phyloP scores from a whole-genome alignment of 805 yeast genomes.

The Saturnispora gosingensis region DNA sequence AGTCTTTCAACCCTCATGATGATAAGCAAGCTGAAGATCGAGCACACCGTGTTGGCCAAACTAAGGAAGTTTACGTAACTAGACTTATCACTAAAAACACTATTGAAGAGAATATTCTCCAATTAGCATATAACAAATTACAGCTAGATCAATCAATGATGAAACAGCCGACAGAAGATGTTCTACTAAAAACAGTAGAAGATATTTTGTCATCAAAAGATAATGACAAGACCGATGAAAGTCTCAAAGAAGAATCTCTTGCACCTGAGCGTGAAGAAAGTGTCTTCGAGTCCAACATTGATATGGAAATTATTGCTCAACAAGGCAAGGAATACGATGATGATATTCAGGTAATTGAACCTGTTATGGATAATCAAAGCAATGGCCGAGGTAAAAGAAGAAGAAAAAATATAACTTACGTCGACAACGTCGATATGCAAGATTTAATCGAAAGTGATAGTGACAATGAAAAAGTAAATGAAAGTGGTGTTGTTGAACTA shows the following conservation, averaged over 20 bases:
- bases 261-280: not conserved
- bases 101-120: slow-evolving; percentile 82
- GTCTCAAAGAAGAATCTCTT: not conserved
- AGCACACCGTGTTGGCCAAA: slow-evolving; percentile 62
- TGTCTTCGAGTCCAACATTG: slow-evolving; percentile 9
- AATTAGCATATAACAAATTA: slow-evolving; percentile 80
- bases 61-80: slow-evolving; percentile 60
- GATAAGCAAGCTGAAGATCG: slow-evolving; percentile 98
- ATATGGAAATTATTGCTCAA: not conserved
- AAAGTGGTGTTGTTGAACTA: slow-evolving; percentile 1
- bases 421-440: slow-evolving; percentile 6
- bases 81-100: slow-evolving; percentile 65
- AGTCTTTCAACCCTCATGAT: slow-evolving; percentile 95
- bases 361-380: not conserved
- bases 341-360: not conserved
- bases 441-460: slow-evolving; percentile 7
- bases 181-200: slow-evolving; percentile 42
- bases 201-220: slow-evolving; percentile 9
- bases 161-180: slow-evolving; percentile 41
- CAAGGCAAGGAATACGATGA: not conserved
- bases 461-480: not conserved
- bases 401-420: slow-evolving; percentile 9
- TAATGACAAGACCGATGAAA: not conserved
- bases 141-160: slow-evolving; percentile 69
- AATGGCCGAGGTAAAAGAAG: slow-evolving; percentile 4